Conservation (phyloP, 2,329 filamentous ascomycete species). For the Macrophomina tecta region DNA sequence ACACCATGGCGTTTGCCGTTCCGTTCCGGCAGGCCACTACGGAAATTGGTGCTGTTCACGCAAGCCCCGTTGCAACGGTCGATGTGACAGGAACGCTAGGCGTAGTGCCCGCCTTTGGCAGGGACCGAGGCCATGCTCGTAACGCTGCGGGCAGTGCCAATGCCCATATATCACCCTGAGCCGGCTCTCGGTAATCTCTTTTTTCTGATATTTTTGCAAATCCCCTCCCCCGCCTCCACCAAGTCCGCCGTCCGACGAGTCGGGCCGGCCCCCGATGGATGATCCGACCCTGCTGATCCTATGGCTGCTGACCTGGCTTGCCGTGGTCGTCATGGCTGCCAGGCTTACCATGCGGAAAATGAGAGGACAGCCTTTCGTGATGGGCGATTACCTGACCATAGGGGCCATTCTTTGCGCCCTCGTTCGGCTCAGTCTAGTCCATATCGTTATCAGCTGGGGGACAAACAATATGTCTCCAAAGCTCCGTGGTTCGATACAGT, state of each 20-base stretch:
- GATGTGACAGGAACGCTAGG: constrained; percentile 2
- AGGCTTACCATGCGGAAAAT: constrained; percentile 1
- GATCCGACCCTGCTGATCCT: constrained; percentile 21
- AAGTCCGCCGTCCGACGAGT: not conserved
- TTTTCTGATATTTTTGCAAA: not conserved
- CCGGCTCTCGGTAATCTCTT: not conserved
- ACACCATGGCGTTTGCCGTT: constrained; percentile 15
- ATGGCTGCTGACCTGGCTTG: constrained; percentile 14
- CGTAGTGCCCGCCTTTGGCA: constrained; percentile 1
- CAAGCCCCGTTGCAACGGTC: not conserved
- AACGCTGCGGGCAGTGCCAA: not conserved
- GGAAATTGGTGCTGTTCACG: constrained; percentile 8
- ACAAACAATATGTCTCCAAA: constrained; percentile 13
- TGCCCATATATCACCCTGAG: not conserved
- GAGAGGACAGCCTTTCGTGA: not conserved
- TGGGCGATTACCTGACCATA: constrained; percentile 18
- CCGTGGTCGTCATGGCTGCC: constrained; percentile 3
- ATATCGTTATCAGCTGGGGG: constrained; percentile 9
- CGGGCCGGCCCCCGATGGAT: constrained; percentile 19
- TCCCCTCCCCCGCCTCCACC: not conserved
- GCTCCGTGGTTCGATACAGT: not conserved
- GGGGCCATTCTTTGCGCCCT: constrained; percentile 9
- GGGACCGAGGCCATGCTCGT: not conserved
- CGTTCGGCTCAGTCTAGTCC: constrained; percentile 11
- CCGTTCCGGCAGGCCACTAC: not conserved